Conservation (phyloP, 208 protist genomes). For the Naegleria lovaniensis region DNA sequence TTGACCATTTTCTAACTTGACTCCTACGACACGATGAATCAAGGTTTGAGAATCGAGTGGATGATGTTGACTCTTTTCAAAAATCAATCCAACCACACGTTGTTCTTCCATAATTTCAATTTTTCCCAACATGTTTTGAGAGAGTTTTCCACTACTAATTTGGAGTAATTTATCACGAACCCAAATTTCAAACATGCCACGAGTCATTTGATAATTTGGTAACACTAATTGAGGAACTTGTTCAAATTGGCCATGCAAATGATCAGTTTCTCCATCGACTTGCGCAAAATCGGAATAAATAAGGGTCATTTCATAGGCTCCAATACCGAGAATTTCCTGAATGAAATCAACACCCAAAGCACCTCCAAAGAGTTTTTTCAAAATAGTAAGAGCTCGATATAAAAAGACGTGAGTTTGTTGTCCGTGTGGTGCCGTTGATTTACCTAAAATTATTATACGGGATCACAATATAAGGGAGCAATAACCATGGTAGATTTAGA, state of each 20-base stretch:
- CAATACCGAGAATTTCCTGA: background rate
- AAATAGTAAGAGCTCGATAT: background rate
- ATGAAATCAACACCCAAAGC: background rate
- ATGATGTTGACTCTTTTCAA: too few species aligned
- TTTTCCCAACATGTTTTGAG: background rate
- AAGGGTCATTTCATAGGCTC: background rate
- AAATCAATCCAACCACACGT: too few species aligned
- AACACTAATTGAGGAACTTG: background rate
- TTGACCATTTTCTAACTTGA: too few species aligned
- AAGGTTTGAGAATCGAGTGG: too few species aligned
- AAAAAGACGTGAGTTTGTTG: background rate
- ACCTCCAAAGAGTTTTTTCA: background rate
- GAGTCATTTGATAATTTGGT: background rate
- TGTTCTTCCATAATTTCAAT: too few species aligned
- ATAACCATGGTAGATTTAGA: too few species aligned
- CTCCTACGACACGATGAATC: too few species aligned
- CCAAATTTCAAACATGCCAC: background rate
- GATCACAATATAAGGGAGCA: too few species aligned
- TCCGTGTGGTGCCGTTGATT: background rate
- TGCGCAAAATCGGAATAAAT: background rate
- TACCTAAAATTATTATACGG: too few species aligned
- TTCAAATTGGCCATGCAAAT: background rate
- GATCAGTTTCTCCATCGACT: background rate
- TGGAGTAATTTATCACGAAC: background rate
- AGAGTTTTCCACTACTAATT: background rate